Evolutionary conservation across 768 basidiomycete genomes (phyloP).

Genomic region (Leccinum rimulosum): DNA sequence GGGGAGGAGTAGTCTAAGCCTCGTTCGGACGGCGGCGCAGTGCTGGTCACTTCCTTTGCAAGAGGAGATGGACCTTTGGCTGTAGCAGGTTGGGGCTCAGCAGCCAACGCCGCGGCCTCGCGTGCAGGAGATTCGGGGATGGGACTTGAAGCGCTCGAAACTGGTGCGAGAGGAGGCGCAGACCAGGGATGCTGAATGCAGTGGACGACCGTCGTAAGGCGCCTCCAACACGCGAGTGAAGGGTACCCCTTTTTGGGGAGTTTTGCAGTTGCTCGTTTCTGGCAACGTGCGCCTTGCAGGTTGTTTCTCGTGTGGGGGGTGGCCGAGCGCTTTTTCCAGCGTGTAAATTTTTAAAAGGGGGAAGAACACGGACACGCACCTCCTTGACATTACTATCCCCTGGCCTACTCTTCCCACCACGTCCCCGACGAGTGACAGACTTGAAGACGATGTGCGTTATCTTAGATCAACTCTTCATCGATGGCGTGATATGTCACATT

Average conservation of each 20-base stretch:
- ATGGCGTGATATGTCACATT: too few relatives aligned
- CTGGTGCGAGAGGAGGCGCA: constrained; percentile 27
- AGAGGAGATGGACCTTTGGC: constrained; percentile 44
- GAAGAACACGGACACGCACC: too few relatives aligned
- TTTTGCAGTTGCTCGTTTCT: not conserved
- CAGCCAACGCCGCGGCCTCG: constrained; percentile 45
- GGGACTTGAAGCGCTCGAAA: constrained; percentile 48
- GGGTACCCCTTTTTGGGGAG: constrained; percentile 38
- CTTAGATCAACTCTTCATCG: too few relatives aligned
- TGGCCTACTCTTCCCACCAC: too few relatives aligned
- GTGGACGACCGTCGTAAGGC: constrained; percentile 62
- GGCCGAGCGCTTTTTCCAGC: too few relatives aligned
- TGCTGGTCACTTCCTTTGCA: constrained; percentile 27
- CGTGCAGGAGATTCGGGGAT: constrained; percentile 69
- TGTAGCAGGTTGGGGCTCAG: constrained; percentile 24
- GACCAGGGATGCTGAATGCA: constrained; percentile 41
- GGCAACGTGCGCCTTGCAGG: too few relatives aligned
- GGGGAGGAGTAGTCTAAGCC: constrained; percentile 13
- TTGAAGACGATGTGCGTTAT: too few relatives aligned
- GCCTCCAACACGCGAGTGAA: constrained; percentile 60
- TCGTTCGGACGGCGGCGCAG: constrained; percentile 14
- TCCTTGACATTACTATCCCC: too few relatives aligned
- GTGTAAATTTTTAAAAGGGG: too few relatives aligned
- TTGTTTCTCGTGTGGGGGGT: not conserved
- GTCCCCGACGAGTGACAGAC: too few relatives aligned